phyloP scores from a whole-genome alignment of 2,329 filamentous ascomycete species.

The Talaromyces sp. region DNA sequence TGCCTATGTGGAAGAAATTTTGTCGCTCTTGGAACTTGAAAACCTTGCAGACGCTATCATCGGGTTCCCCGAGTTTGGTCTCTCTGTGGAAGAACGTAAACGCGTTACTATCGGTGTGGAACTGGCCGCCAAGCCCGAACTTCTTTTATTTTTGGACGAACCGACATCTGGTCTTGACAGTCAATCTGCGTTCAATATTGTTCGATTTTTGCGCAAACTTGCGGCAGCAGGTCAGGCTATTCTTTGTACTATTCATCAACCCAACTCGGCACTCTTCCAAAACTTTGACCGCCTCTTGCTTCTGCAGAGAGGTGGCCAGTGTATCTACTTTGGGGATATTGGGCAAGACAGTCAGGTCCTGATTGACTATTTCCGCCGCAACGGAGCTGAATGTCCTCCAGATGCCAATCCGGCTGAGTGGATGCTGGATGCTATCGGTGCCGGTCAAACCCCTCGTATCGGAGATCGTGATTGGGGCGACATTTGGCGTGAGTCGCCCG shows the following conservation, averaged over 20 bases:
- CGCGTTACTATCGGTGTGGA: slow-evolving; percentile 35
- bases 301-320: slow-evolving; percentile 48
- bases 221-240: slow-evolving; percentile 55
- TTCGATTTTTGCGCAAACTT: slow-evolving; percentile 54
- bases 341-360: slow-evolving; percentile 45
- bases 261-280: slow-evolving; percentile 51
- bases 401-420: slow-evolving; percentile 49
- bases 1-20: slow-evolving; percentile 60
- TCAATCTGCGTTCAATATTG: slow-evolving; percentile 53
- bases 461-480: slow-evolving; percentile 74
- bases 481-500: slow-evolving; percentile 68
- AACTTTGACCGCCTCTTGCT: slow-evolving; percentile 53
- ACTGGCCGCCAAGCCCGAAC: slow-evolving; percentile 37
- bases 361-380: slow-evolving; percentile 48
- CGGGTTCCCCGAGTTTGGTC: slow-evolving; percentile 53
- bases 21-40: slow-evolving; percentile 60
- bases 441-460: slow-evolving; percentile 64
- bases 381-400: slow-evolving; percentile 46
- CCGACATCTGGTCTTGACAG: slow-evolving; percentile 54
- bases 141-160: slow-evolving; percentile 62
- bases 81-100: slow-evolving; percentile 50
- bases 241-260: slow-evolving; percentile 57
- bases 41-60: slow-evolving; percentile 62
- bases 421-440: slow-evolving; percentile 59
- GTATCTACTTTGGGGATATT: slow-evolving; percentile 51